Evolutionary conservation across 2,329 filamentous ascomycete species (phyloP).

Genomic region (Sporothrix protearum): DNA sequence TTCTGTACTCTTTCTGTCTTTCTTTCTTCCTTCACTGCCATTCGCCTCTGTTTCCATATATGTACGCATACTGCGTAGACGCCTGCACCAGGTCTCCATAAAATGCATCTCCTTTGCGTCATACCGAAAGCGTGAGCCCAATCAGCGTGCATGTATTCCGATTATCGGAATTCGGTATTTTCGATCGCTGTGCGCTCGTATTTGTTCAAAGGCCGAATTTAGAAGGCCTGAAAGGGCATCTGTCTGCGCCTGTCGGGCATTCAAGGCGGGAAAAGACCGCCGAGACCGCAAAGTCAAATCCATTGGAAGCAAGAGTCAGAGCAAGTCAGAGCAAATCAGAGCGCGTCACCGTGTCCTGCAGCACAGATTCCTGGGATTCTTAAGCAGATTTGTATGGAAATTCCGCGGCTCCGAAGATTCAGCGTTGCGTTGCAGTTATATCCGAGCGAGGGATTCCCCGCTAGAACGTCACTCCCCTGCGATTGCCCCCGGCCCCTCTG

Average conservation of each 20-base stretch:
- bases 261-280: background rate
- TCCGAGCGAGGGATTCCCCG: slow-evolving; percentile 18
- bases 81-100: background rate
- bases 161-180: slow-evolving; percentile 3
- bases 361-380: background rate
- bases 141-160: background rate
- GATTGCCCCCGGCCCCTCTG: slow-evolving; percentile 2
- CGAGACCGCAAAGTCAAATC: slow-evolving; percentile 3
- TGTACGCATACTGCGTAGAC: background rate
- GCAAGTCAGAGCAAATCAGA: background rate
- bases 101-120: background rate
- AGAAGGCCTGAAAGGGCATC: background rate
- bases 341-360: too few relatives aligned
- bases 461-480: background rate
- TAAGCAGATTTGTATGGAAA: slow-evolving; percentile 1
- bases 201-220: background rate
- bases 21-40: background rate
- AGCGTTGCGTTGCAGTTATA: slow-evolving; percentile 18
- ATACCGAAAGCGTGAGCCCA: background rate
- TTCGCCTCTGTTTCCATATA: background rate
- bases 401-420: slow-evolving; percentile 27
- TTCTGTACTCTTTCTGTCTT: background rate
- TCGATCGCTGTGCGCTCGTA: background rate
- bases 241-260: background rate
- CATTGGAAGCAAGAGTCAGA: background rate